phyloP scores from a whole-genome alignment of 306 rosid genomes.

The Acacia acuminata region DNA sequence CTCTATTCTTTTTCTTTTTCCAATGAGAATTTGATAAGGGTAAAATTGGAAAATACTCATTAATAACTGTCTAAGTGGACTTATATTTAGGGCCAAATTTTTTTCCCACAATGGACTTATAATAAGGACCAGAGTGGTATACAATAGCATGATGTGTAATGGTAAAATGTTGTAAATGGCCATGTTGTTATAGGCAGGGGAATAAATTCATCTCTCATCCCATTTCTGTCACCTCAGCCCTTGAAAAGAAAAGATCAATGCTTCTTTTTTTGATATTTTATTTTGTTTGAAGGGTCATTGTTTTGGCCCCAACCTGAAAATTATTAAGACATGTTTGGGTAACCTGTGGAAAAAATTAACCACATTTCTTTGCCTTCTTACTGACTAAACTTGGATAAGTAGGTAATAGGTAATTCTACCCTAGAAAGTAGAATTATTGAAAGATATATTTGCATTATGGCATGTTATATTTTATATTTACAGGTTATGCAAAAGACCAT shows the following conservation, averaged over 20 bases:
- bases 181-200: background rate
- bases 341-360: background rate
- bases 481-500: background rate
- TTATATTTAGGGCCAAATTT: too few species aligned
- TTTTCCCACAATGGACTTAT: too few species aligned
- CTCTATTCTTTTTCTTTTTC: too few species aligned
- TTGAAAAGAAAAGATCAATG: background rate
- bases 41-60: too few species aligned
- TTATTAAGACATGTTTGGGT: background rate
- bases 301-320: background rate
- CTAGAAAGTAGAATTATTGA: background rate
- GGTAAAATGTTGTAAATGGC: constrained; percentile 4
- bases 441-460: background rate
- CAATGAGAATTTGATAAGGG: too few species aligned
- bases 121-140: too few species aligned
- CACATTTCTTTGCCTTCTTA: constrained; percentile 4
- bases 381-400: background rate
- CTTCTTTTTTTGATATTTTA: background rate
- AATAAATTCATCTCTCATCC: background rate
- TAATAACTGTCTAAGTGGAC: too few species aligned
- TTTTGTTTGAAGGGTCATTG: background rate
- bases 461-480: background rate
- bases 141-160: constrained; percentile 13
- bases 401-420: background rate
- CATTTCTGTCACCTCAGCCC: background rate